Percentiles rank a stretch among this genome's conserved stretches.
These are phyloP conservation scores for Zanthoxylum bungeanum DNA, from an alignment of 345 rosid genomes.

Conservation along the genomic window DNA sequence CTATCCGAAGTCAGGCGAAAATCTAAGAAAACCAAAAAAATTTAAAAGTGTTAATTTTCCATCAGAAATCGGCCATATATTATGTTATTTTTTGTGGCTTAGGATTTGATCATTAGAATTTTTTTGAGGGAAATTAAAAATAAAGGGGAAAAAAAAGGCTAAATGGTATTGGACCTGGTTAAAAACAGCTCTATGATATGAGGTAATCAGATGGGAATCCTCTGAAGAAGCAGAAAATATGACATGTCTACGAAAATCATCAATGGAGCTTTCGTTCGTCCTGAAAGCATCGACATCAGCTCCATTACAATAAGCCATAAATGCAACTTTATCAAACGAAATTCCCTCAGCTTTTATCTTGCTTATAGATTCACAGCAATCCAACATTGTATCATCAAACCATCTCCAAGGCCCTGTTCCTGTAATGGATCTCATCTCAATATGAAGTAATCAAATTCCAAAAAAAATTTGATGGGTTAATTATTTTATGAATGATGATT, in stretches of 20 bases:
- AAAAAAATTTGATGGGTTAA: no score
- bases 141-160: no score
- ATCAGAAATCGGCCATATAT: no score
- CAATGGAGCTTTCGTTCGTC: constrained; percentile 11
- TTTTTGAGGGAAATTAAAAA: no score
- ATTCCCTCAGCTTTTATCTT: constrained; percentile 32
- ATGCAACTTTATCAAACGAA: constrained; percentile 30
- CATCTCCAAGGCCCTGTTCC: constrained; percentile 43
- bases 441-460: background rate
- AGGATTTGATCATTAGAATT: no score
- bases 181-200: constrained; percentile 34
- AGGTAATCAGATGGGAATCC: constrained; percentile 26
- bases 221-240: constrained; percentile 21
- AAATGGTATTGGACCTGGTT: no score
- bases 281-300: constrained; percentile 32
- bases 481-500: background rate
- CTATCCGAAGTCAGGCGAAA: no score
- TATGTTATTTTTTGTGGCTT: no score
- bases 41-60: no score
- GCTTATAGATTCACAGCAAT: constrained; percentile 34
- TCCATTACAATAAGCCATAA: constrained; percentile 35
- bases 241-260: constrained; percentile 26
- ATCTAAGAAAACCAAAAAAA: no score
- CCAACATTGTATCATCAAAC: no score
- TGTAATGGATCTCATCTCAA: no score